These are phyloP conservation scores for Solioccasus polychromus DNA, from an alignment of 768 basidiomycete genomes.

Conservation along the genomic window DNA sequence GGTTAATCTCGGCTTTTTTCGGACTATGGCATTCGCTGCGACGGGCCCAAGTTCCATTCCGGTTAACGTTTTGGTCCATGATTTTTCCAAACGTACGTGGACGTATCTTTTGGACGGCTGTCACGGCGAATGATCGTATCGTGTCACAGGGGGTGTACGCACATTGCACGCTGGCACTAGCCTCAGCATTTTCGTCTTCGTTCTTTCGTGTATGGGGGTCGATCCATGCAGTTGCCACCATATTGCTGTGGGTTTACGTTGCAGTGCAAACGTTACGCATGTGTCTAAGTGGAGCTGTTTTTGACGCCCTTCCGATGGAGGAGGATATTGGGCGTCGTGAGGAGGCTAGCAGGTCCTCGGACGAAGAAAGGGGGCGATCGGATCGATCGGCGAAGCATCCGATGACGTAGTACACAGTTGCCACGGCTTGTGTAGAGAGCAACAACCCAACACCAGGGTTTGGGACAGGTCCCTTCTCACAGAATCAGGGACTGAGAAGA, in stretches of 20 bases:
- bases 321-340: slow-evolving; percentile 22
- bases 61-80: slow-evolving; percentile 61
- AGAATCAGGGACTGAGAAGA: no score
- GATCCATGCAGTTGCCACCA: slow-evolving; percentile 47
- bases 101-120: background rate
- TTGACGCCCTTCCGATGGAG: slow-evolving; percentile 42
- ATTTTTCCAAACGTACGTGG: slow-evolving; percentile 65
- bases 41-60: slow-evolving; percentile 46
- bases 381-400: no score
- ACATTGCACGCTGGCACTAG: slow-evolving; percentile 56
- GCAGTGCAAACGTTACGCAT: slow-evolving; percentile 39
- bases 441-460: no score
- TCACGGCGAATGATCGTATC: background rate
- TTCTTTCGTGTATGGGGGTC: slow-evolving; percentile 60
- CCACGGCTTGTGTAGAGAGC: no score
- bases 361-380: slow-evolving; percentile 1
- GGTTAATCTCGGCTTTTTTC: slow-evolving; percentile 55
- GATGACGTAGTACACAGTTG: no score
- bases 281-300: slow-evolving; percentile 37
- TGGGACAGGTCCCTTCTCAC: no score
- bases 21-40: slow-evolving; percentile 44
- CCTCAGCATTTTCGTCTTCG: slow-evolving; percentile 44
- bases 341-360: background rate
- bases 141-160: slow-evolving; percentile 58
- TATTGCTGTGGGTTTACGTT: slow-evolving; percentile 53